Evolutionary conservation across 306 rosid species (phyloP), one percentile per base, ranked within the genome.

Genomic region (Castanospermum australe): DNA sequence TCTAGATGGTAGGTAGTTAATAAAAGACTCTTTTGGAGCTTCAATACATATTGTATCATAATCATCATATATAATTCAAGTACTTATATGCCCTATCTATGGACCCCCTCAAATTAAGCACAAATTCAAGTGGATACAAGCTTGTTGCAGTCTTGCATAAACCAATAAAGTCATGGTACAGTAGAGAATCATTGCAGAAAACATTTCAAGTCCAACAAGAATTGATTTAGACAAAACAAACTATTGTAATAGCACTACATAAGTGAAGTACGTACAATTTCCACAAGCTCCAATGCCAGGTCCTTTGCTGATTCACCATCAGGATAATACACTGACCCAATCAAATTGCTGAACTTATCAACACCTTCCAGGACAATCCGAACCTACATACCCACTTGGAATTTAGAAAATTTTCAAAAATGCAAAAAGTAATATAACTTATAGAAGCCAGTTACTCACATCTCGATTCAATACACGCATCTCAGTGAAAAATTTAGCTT

Each of bases 401-500:
- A 81, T 20, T 88, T 33, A 88, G 60, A 81, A 61, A 78, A 47
- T 51, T 36, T 76, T 28, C 67, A 70, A 13, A 52, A 59, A 71
- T 30, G 20, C 78, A 56, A 80, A 22, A 60, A 33, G 12, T 45
- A 73, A 68, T 45, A 67, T 64, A 51, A 78, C 68, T 39, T 39
- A 38, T 0, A 57, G 66, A 55, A 56, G 75, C 39, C 72, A 28
- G 28, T 39, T 64, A 64, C 93, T 80, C 84, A 96, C 98, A 57
- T 93, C 98, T 73, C 97, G 87, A 78, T 89, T 84, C 88, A 96
- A 78, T 79, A 89, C 94, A 42, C 99, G 96, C 90, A 85, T 86
- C 89, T 96, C 98, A n/a, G 99, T 96, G 83, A 90, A 96, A 87
- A 88, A 89, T 87, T 93, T 96, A 75, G 99, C 98, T 24, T 93